phyloP scores from a whole-genome alignment of 1,284 basidiomycete genomes.

The Phaffia rhodozyma region DNA sequence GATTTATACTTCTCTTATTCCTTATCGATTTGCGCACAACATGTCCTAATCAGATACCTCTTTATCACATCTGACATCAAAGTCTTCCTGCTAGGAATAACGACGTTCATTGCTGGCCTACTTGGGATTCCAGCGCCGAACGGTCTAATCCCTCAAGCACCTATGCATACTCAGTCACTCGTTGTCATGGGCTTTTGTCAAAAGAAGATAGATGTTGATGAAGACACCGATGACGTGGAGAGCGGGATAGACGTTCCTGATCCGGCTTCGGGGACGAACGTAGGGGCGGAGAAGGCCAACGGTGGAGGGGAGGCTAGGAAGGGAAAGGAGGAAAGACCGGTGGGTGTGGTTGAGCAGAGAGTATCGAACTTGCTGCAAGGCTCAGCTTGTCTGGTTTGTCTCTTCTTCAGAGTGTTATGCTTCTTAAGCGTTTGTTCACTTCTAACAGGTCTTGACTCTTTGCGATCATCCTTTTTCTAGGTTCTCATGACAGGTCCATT shows the following conservation, averaged over 20 bases:
- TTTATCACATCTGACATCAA: not conserved
- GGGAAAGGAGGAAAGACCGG: conserved; percentile 46
- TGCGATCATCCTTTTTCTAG: no score
- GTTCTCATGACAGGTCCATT: conserved; percentile 64
- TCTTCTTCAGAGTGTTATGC: not conserved
- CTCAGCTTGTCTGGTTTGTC: conserved; percentile 46
- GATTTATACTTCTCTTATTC: conserved; percentile 8
- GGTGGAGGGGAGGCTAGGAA: not conserved
- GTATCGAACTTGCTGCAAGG: conserved; percentile 80
- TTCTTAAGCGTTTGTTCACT: not conserved
- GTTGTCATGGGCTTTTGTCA: conserved; percentile 52
- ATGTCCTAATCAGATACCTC: not conserved
- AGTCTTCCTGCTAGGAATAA: conserved; percentile 65
- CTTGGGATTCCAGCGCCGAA: conserved; percentile 89
- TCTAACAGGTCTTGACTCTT: not conserved
- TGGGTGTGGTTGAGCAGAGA: conserved; percentile 76
- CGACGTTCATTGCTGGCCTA: conserved; percentile 81
- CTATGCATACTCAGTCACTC: conserved; percentile 80
- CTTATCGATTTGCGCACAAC: not conserved
- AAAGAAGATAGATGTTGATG: conserved; percentile 40
- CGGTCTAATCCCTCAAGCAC: conserved; percentile 90
- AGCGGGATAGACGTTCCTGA: not conserved
- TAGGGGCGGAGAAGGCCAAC: not conserved
- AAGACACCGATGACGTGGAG: conserved; percentile 20
- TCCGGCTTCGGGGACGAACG: not conserved